Conservation (phyloP, 495 filamentous ascomycete genomes). For the Thermothielavioides terrestris region DNA sequence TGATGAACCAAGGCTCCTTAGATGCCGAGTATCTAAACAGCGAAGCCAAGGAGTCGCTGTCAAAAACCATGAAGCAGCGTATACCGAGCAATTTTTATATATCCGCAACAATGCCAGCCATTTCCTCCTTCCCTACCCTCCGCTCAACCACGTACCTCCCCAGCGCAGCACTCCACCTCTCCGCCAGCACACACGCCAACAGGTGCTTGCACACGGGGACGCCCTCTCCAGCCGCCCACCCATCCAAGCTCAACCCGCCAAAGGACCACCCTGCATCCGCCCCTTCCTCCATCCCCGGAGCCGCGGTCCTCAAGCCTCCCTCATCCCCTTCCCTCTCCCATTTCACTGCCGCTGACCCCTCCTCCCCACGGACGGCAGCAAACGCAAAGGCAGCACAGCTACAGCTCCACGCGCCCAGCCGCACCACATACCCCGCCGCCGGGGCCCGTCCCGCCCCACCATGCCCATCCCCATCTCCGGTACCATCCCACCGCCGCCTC, state of each 20-base stretch:
- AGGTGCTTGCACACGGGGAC: constrained; percentile 79
- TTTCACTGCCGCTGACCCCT: too few relatives aligned
- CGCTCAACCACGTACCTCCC: constrained; percentile 45
- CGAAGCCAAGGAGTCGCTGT: too few relatives aligned
- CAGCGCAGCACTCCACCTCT: constrained; percentile 52
- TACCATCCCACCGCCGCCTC: neutral
- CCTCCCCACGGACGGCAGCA: constrained; percentile 41
- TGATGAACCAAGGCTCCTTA: too few relatives aligned
- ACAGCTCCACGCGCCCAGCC: constrained; percentile 75
- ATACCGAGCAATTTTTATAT: too few relatives aligned
- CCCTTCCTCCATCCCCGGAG: neutral
- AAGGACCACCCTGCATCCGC: constrained; percentile 26
- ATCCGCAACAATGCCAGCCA: constrained; percentile 70
- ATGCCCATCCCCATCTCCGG: neutral
- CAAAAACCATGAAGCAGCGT: too few relatives aligned
- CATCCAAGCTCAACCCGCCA: constrained; percentile 30
- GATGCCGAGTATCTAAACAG: too few relatives aligned
- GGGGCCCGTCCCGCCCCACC: neutral
- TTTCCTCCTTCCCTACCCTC: constrained; percentile 51
- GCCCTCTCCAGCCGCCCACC: constrained; percentile 18
- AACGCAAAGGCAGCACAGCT: constrained; percentile 77
- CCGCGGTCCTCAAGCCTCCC: neutral
- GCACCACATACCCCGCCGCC: constrained; percentile 54
- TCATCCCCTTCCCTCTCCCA: neutral
- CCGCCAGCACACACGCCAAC: constrained; percentile 72